Conservation (phyloP, 495 filamentous ascomycete species). For the Hypoxylon cercidicola region DNA sequence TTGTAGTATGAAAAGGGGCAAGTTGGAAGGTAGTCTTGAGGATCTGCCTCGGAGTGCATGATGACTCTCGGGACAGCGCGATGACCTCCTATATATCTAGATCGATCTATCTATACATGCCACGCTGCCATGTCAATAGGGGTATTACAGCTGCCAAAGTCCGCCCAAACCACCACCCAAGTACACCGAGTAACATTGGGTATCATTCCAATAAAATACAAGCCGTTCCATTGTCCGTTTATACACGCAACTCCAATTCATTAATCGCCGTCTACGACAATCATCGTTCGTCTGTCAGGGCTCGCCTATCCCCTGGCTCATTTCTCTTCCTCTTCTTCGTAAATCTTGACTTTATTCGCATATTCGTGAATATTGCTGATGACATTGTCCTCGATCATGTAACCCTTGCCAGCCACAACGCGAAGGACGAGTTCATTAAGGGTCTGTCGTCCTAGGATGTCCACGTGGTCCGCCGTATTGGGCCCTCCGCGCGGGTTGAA, state of each 20-base stretch:
- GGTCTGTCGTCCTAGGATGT: constrained; percentile 88
- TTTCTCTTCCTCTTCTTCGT: constrained; percentile 50
- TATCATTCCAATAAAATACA: constrained; percentile 12
- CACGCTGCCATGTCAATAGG: constrained; percentile 6
- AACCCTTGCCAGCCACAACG: constrained; percentile 88
- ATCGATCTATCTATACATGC: constrained; percentile 6
- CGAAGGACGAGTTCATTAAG: constrained; percentile 91
- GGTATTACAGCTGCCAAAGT: constrained; percentile 17
- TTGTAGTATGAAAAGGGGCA: background rate
- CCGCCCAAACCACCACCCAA: constrained; percentile 10
- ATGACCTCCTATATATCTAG: constrained; percentile 2
- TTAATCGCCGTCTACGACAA: constrained; percentile 7
- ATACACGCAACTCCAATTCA: constrained; percentile 7
- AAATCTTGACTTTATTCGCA: constrained; percentile 79
- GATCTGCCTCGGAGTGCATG: background rate
- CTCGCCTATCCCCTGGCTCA: background rate
- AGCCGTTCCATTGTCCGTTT: constrained; percentile 7
- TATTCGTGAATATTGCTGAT: constrained; percentile 84
- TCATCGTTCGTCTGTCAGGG: constrained; percentile 11
- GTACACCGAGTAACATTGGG: background rate
- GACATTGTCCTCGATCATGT: constrained; percentile 79
- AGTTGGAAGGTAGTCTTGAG: background rate
- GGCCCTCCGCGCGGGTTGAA: constrained; percentile 93
- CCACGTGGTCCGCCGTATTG: constrained; percentile 97
- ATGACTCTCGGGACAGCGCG: background rate